Base-by-base conservation (phyloP, 2,329 filamentous ascomycete genomes). In the Ploettnerulaceae sp. region DNA sequence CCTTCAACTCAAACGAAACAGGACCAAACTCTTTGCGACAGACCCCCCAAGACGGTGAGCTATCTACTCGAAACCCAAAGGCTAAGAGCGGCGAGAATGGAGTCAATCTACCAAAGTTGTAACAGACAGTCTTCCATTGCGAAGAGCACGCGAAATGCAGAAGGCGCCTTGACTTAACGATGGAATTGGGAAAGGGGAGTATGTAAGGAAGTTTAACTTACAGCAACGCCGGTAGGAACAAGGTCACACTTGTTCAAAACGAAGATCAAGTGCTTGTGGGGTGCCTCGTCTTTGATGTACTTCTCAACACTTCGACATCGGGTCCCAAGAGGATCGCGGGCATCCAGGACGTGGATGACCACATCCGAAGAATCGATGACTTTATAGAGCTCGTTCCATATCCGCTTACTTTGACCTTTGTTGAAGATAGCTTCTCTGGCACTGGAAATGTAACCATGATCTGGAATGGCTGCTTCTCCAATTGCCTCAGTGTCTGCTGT, bases 1-100 rank as follows among this genome's bases (percentile, higher is more conserved):
- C 74, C 74, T 85, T 97, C 93, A 96, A 97, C 93, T 97, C 91
- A 89, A 85, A 88, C 82, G 83, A 86, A 84, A 84, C 88, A 93
- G 75, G 71, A 77, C 76, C 76, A 58, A 56, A 58, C 62, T 64
- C 62, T 80, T 82, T 81, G 74, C 75, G 86, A 89, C 75, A 72
- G 71, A 77, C 72, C 57, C 72, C 76, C 87, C 93, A 97, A 89
- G 82, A 97, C 90, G 89, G 86, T 75, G 77, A 62, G 74, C 75
- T 74, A 73, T 84, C 86, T 82, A 78, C 76, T 79, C 75, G 69
- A 69, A 67, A 71, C 75, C 79, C 79, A 72, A 79, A 78, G 70
- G 76, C 75, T 72, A 68, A 71, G 72, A 61, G 58, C 62, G 62
- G 76, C 80, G 84, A 85, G 82, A 76, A 72, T 53, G 74, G 75